A percentile compares a stretch with the other conserved stretches of the same genome.
Evolutionary conservation across 1,139 yeast genomes (phyloP).

Genomic region (Candida sp.): DNA sequence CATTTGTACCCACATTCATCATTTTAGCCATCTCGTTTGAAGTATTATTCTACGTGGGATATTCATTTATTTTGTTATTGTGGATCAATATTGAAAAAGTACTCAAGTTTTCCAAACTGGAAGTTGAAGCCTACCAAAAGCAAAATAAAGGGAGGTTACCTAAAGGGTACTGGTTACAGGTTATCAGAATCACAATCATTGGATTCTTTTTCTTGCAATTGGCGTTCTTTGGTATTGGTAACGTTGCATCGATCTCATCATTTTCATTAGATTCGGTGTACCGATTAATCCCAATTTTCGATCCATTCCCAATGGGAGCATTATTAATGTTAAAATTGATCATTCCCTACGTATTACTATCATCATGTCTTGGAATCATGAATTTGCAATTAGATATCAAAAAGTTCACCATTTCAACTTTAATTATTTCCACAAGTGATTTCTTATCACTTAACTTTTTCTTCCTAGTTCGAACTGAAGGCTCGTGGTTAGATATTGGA

Average conservation of each 20-base stretch:
- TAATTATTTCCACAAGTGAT: slow-evolving; percentile 88
- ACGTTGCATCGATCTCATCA: slow-evolving; percentile 90
- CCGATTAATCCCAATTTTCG: slow-evolving; percentile 86
- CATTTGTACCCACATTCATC: slow-evolving; percentile 86
- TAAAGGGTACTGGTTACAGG: slow-evolving; percentile 54
- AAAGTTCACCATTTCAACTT: slow-evolving; percentile 79
- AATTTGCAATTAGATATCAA: slow-evolving; percentile 75
- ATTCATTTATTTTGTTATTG: slow-evolving; percentile 64
- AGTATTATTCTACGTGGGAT: slow-evolving; percentile 79
- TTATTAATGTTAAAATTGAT: slow-evolving; percentile 77
- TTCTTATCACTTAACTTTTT: slow-evolving; percentile 88
- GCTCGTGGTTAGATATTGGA: slow-evolving; percentile 98
- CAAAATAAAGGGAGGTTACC: slow-evolving; percentile 19
- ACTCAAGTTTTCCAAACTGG: slow-evolving; percentile 23
- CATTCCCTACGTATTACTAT: slow-evolving; percentile 81
- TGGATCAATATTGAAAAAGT: slow-evolving; percentile 80
- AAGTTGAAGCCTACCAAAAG: slow-evolving; percentile 18
- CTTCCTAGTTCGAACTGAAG: slow-evolving; percentile 87
- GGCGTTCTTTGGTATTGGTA: slow-evolving; percentile 97
- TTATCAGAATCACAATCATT: slow-evolving; percentile 74
- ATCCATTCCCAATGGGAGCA: slow-evolving; percentile 98
- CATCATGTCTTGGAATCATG: slow-evolving; percentile 84
- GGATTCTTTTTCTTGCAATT: slow-evolving; percentile 88
- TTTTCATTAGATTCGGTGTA: slow-evolving; percentile 93
- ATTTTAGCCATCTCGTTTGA: slow-evolving; percentile 93